Percentiles rank a stretch among this genome's conserved stretches.
Conservation (phyloP, 2,329 filamentous ascomycete genomes). For the Penicillium rolfsii region DNA sequence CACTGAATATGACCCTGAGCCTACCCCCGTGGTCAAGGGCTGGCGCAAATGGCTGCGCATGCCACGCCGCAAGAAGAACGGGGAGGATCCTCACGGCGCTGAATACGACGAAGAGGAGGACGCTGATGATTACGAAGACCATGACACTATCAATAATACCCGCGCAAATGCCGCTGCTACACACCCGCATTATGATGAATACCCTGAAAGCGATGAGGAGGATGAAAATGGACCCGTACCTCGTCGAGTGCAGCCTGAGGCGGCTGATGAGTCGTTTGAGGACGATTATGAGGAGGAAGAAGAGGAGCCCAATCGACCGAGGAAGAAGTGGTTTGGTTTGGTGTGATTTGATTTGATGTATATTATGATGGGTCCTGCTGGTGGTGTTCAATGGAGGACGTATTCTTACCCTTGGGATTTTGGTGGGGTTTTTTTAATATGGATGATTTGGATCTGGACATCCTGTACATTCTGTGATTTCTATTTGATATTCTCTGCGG, state of each 20-base stretch:
- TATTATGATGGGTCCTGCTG: slow-evolving; percentile 22
- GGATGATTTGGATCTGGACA: not conserved
- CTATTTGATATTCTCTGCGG: not conserved
- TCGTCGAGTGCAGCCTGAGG: slow-evolving; percentile 19
- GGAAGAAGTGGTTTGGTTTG: slow-evolving; percentile 39
- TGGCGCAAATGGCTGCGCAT: slow-evolving; percentile 46
- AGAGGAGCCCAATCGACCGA: slow-evolving; percentile 27
- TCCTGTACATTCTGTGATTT: not conserved
- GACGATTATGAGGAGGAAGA: slow-evolving; percentile 25
- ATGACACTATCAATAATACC: slow-evolving; percentile 31
- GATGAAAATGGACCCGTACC: slow-evolving; percentile 20
- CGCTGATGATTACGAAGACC: slow-evolving; percentile 30
- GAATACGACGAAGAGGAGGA: slow-evolving; percentile 25
- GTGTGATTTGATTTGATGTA: slow-evolving; percentile 26
- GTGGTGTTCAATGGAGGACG: not conserved
- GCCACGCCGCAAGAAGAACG: slow-evolving; percentile 33
- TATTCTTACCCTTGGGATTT: slow-evolving; percentile 15
- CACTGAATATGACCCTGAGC: slow-evolving; percentile 42
- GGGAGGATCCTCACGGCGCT: slow-evolving; percentile 23
- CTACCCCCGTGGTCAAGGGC: slow-evolving; percentile 41
- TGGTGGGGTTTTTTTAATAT: slow-evolving; percentile 15
- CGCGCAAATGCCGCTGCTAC: slow-evolving; percentile 29
- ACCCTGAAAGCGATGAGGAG: slow-evolving; percentile 30
- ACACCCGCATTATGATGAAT: slow-evolving; percentile 27
- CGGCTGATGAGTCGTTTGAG: slow-evolving; percentile 13